Evolutionary conservation across 371 early-diverging fungal species (phyloP), one percentile per base, ranked within the genome.

Genomic region (Synchytrium microbalum): DNA sequence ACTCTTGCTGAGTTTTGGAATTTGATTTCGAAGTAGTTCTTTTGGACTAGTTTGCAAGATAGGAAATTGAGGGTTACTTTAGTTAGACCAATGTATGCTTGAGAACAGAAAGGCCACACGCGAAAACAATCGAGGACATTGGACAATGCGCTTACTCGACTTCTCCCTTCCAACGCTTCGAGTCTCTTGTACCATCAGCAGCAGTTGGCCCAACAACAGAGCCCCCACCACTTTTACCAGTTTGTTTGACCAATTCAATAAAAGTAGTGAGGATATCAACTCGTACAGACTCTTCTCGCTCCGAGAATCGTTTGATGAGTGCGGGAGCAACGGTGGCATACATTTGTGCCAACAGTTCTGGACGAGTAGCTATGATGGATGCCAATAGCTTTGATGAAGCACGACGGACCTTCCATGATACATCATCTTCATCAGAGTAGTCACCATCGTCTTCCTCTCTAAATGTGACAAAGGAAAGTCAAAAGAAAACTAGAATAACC

Each of bases 381-480:
- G 88, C 72, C 14, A 96, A 75, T 13, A 93, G 77, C 69, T 90
- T 92, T 46, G 91, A 83, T 10, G 92, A 83, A 2, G 92, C 83
- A 8, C 92, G 83, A 46, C 97, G 90, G 14, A 95, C 92, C 69
- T 94, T 93, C 95, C 95, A 95, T 0, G 92, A 88, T 72, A 79
- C 88, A 30, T 90, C 91, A 2, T 90, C 81, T 33, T 78, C 78
- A 61, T 76, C 77, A 0, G 88, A 88, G 73, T 88, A 91, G 38
- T 76, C 77, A 5, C 31, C 71, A 1, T 67, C 77, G 16, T 68
- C 68, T 1, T 56, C 66, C 2, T 69, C 72, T 33, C 62, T 62
- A 72, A 58, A n/a, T n/a, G n/a, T n/a, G n/a, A 54, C 3, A 52
- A 57, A 2, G 28, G n/a, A 71, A 14, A 24, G 27, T 55, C n/a